Evolutionary conservation across 2,329 filamentous ascomycete genomes (phyloP), one percentile per base, ranked within the genome.

Genomic region (Nectriaceae sp.): DNA sequence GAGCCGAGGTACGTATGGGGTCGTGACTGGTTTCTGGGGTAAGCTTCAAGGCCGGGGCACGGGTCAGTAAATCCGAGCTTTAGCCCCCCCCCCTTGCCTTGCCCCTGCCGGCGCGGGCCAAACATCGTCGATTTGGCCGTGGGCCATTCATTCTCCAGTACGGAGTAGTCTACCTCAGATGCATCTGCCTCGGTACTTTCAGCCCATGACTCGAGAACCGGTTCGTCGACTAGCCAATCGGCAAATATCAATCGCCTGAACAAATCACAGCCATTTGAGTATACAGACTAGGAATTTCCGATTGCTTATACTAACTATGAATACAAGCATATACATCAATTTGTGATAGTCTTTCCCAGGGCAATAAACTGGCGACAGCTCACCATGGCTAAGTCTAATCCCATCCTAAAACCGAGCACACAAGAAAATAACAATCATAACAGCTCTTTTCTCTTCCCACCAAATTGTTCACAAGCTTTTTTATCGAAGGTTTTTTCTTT

Each of bases 281-380:
- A 35, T 40, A 16, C 11, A 26, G 42, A 21, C 40, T 21, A 20
- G n/a, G n/a, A n/a, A n/a, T n/a, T n/a, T n/a, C n/a, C n/a, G n/a
- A n/a, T n/a, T n/a, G n/a, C n/a, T n/a, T n/a, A n/a, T n/a, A n/a
- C n/a, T n/a, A n/a, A n/a, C n/a, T n/a, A n/a, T n/a, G n/a, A n/a
- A n/a, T n/a, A 10, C 8, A 41, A 41, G 11, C 39, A 42, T 42
- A 10, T 36, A 21, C 19, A 36, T 49, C 46, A 46, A 49, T 52
- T 52, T 49, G 46, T 46, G 24, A 35, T 49, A 19, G 20, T 48
- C 46, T 44, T 44, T 33, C 36, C 42, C 29, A 40, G 42, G 42
- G 40, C 19, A 21, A 39, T 59, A 72, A n/a, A 73, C 71, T 70
- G 68, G 71, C 63, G 69, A 67, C 69, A 65, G 69, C 72, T 64